Base-by-base conservation (phyloP, 169 alveolate genomes). In the Prorocentrum cordatum region DNA sequence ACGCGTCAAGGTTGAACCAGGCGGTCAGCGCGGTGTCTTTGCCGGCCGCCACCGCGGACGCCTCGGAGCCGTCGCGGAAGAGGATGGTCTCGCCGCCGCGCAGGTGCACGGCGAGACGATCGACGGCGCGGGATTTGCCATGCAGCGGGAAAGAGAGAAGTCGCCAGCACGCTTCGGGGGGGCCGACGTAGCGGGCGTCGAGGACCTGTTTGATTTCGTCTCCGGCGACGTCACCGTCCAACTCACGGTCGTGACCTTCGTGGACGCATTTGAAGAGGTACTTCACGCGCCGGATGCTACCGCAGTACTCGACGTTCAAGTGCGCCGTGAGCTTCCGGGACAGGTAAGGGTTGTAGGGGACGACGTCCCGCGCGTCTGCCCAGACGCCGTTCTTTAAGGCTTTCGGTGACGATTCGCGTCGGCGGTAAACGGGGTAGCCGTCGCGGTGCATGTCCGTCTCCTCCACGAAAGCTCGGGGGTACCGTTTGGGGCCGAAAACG, bases 221-320 rank as follows among this genome's bases (percentile, higher is more conserved):
- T n/a, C n/a, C n/a, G n/a, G n/a, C n/a, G 12, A 14, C 77, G 12
- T 66, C 77, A 7, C 32, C 39, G 18, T 39, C 6, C 14, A 61
- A n/a, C n/a, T n/a, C 79, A 3, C 79, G 45, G 36, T 68, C 79
- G 29, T 68, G 79, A 5, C 79, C 79, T 9, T 68, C 38, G 47
- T n/a, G 38, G 3, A 24, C 27, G 26, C 38, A 68, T 18, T 68
- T 68, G 47, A 22, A 36, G n/a, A 68, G n/a, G n/a, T n/a, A n/a
- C n/a, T n/a, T n/a, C n/a, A n/a, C n/a, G n/a, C n/a, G n/a, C n/a
- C n/a, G n/a, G n/a, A n/a, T n/a, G n/a, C n/a, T n/a, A n/a, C n/a
- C n/a, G n/a, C n/a, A n/a, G n/a, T n/a, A n/a, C n/a, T n/a, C n/a
- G n/a, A n/a, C n/a, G n/a, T n/a, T n/a, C n/a, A n/a, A n/a, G n/a